Conservation (phyloP, 768 basidiomycete genomes). For the Hericium coralloides region DNA sequence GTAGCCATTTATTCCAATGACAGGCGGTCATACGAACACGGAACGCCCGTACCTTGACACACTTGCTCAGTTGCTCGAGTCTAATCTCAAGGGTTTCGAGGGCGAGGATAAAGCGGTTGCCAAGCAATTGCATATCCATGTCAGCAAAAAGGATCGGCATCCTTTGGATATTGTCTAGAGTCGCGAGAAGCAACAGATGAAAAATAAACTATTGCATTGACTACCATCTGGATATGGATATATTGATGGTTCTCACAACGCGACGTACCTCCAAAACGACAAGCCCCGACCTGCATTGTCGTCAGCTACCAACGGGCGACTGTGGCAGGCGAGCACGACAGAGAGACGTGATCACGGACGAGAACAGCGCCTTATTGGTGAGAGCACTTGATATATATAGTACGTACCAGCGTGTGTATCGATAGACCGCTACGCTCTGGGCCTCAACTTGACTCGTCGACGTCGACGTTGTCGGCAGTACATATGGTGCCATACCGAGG, state of each 20-base stretch:
- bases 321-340: too few relatives aligned
- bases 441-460: too few relatives aligned
- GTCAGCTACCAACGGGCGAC: too few relatives aligned
- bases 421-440: too few relatives aligned
- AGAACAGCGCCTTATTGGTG: too few relatives aligned
- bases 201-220: not conserved
- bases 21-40: conserved; percentile 90
- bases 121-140: conserved; percentile 43
- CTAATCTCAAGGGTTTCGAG: conserved; percentile 38
- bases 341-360: too few relatives aligned
- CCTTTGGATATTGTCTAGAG: conserved; percentile 60
- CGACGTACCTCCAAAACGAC: not conserved
- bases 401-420: too few relatives aligned
- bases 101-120: conserved; percentile 19
- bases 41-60: conserved; percentile 87
- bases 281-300: not conserved
- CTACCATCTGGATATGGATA: not conserved
- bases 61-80: conserved; percentile 54
- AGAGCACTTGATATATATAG: too few relatives aligned
- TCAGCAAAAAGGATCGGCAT: conserved; percentile 68
- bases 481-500: too few relatives aligned
- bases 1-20: conserved; percentile 1
- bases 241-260: too few relatives aligned
- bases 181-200: not conserved
- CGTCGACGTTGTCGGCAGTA: too few relatives aligned